phyloP scores from a whole-genome alignment of 257 asterid genomes.

The Petrea volubilis region DNA sequence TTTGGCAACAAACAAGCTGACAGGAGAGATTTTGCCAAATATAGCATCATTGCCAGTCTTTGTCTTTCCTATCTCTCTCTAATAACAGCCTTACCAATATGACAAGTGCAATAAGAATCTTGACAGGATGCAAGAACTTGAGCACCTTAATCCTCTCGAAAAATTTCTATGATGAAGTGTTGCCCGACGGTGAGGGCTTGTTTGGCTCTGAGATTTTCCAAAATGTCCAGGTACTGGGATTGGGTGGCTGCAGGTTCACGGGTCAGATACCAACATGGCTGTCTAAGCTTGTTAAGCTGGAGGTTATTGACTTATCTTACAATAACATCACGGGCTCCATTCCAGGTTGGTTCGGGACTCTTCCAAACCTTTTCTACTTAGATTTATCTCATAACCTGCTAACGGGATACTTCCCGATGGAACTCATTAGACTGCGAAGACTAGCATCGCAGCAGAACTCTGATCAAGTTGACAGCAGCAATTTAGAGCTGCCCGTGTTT shows the following conservation, averaged over 20 bases:
- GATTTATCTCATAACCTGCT: slow-evolving; percentile 73
- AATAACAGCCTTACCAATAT: slow-evolving; percentile 75
- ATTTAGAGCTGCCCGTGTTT: slow-evolving; percentile 84
- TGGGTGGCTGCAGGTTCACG: slow-evolving; percentile 74
- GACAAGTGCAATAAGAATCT: slow-evolving; percentile 62
- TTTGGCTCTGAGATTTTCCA: slow-evolving; percentile 50
- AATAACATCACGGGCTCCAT: slow-evolving; percentile 59
- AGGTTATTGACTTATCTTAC: slow-evolving; percentile 74
- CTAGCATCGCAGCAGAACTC: slow-evolving; percentile 53
- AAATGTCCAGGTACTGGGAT: slow-evolving; percentile 62
- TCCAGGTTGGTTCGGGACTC: slow-evolving; percentile 77
- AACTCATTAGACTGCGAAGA: slow-evolving; percentile 50
- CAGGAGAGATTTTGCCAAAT: slow-evolving; percentile 64
- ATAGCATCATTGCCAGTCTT: slow-evolving; percentile 57
- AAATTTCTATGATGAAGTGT: slow-evolving; percentile 65
- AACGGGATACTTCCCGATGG: slow-evolving; percentile 66
- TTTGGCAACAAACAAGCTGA: slow-evolving; percentile 61
- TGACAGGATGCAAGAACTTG: slow-evolving; percentile 75
- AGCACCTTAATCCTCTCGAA: slow-evolving; percentile 62
- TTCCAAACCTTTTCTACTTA: slow-evolving; percentile 78
- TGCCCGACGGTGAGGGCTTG: slow-evolving; percentile 51
- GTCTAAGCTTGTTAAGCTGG: slow-evolving; percentile 45
- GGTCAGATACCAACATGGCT: slow-evolving; percentile 80
- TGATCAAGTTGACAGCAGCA: slow-evolving; percentile 54
- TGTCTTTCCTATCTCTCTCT: slow-evolving; percentile 83